Evolutionary conservation across 1,139 yeast species (phyloP).

Genomic region (Entelexis paramagnoliae): DNA sequence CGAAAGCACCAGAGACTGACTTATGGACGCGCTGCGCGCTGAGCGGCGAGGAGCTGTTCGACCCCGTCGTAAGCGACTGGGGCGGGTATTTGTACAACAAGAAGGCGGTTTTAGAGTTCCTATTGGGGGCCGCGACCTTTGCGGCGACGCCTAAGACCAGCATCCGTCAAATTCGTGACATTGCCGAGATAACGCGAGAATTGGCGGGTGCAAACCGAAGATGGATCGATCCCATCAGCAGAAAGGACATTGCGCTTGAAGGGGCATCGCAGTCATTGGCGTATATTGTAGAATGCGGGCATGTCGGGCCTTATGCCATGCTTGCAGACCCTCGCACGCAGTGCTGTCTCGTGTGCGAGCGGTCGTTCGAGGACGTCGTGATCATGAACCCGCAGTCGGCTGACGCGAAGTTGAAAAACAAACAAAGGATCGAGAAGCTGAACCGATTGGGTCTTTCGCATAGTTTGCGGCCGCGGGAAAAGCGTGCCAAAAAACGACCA

Average conservation of each 20-base stretch:
- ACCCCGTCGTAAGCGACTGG: slow-evolving; percentile 61
- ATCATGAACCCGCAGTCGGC: slow-evolving; percentile 33
- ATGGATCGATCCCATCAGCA: slow-evolving; percentile 48
- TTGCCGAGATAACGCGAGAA: slow-evolving; percentile 39
- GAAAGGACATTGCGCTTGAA: slow-evolving; percentile 29
- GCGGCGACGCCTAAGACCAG: slow-evolving; percentile 19
- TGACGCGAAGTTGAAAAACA: slow-evolving; percentile 28
- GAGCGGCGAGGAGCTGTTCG: slow-evolving; percentile 34
- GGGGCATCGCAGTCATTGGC: slow-evolving; percentile 30
- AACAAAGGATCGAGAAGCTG: slow-evolving; percentile 35
- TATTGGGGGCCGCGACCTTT: slow-evolving; percentile 36
- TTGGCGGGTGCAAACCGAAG: slow-evolving; percentile 23
- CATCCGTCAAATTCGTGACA: slow-evolving; percentile 37
- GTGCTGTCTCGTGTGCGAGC: slow-evolving; percentile 41
- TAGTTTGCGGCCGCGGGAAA: slow-evolving; percentile 25
- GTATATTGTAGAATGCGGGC: slow-evolving; percentile 48
- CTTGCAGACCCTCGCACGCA: neutral
- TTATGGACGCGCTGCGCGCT: slow-evolving; percentile 40
- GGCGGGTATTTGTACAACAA: slow-evolving; percentile 61
- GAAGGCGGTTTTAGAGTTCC: slow-evolving; percentile 51
- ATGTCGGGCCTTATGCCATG: slow-evolving; percentile 29
- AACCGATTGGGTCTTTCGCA: slow-evolving; percentile 38
- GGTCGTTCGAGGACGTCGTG: slow-evolving; percentile 31
- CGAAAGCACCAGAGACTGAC: slow-evolving; percentile 26
- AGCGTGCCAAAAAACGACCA: neutral